These are phyloP conservation scores for Passiflora organensis DNA, from an alignment of 345 rosid species.

Conservation along the genomic window DNA sequence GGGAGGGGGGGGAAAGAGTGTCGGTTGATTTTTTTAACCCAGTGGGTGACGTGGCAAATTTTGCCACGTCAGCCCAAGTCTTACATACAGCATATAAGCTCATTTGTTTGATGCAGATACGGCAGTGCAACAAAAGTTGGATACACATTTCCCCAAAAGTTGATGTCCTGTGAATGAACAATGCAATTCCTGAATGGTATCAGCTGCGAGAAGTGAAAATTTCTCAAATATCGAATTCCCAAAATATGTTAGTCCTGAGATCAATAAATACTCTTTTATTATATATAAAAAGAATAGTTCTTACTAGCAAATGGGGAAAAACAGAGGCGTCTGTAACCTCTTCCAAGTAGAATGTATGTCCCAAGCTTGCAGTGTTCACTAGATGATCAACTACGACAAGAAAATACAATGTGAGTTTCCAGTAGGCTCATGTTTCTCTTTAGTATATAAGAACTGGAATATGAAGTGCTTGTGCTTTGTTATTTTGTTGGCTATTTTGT, in stretches of 20 bases:
- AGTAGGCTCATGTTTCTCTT: neutral
- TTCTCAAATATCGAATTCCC: too few species aligned
- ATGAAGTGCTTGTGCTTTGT: too few species aligned
- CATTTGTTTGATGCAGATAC: conserved; percentile 56
- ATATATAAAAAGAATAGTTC: neutral
- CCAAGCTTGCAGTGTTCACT: conserved; percentile 76
- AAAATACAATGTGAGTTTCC: neutral
- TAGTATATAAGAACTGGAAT: too few species aligned
- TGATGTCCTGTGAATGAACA: conserved; percentile 56
- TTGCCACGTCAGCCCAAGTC: too few species aligned
- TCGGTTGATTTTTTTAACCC: too few species aligned
- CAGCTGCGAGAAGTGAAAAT: too few species aligned
- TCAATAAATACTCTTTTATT: too few species aligned
- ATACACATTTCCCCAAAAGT: conserved; percentile 93
- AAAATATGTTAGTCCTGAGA: too few species aligned
- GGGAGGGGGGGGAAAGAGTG: too few species aligned
- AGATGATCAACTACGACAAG: conserved; percentile 64
- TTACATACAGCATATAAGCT: conserved; percentile 81
- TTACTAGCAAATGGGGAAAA: conserved; percentile 74
- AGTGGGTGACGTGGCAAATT: too few species aligned
- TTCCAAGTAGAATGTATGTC: conserved; percentile 69
- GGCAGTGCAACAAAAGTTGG: conserved; percentile 83
- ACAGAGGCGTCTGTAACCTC: conserved; percentile 66
- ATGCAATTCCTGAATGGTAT: too few species aligned
- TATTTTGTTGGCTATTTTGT: too few species aligned